Evolutionary conservation across 1,284 basidiomycete species (phyloP).

Genomic region (Tylopilus sp.): DNA sequence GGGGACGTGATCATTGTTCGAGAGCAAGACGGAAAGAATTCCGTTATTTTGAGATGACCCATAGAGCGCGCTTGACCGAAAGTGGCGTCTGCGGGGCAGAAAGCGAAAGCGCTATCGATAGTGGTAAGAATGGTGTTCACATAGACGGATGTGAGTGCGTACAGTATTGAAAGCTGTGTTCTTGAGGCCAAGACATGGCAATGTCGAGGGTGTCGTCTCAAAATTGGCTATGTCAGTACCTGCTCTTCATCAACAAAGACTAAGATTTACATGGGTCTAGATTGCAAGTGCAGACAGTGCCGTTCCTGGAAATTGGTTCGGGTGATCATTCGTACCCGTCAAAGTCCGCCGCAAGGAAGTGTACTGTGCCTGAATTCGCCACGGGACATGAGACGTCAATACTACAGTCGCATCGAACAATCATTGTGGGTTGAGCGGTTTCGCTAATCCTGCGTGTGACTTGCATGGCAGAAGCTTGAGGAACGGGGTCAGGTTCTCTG

Average conservation of each 20-base stretch:
- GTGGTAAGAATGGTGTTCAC: not conserved
- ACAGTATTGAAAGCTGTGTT: conserved; percentile 68
- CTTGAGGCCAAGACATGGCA: conserved; percentile 65
- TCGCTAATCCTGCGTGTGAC: conserved; percentile 89
- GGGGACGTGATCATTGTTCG: conserved; percentile 67
- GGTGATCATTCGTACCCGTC: conserved; percentile 61
- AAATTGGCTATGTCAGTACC: conserved; percentile 9
- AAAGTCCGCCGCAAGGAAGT: conserved; percentile 58
- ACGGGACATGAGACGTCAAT: conserved; percentile 74
- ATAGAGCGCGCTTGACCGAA: conserved; percentile 75
- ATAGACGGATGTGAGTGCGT: conserved; percentile 32
- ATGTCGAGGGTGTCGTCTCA: conserved; percentile 61
- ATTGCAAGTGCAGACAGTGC: conserved; percentile 59
- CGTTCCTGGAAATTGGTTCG: conserved; percentile 51
- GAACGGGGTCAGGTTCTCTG: conserved; percentile 97
- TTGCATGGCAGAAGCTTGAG: conserved; percentile 96
- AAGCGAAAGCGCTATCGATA: conserved; percentile 37
- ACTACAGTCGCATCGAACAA: conserved; percentile 82
- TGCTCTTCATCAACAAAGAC: conserved; percentile 12
- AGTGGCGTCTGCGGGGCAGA: conserved; percentile 55
- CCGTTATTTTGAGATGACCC: conserved; percentile 85
- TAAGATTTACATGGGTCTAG: conserved; percentile 55
- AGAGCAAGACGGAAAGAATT: conserved; percentile 75
- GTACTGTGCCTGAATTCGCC: conserved; percentile 63
- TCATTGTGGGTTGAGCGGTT: conserved; percentile 86